Base-by-base conservation (phyloP, 495 filamentous ascomycete genomes). In the Neurospora pannonica region DNA sequence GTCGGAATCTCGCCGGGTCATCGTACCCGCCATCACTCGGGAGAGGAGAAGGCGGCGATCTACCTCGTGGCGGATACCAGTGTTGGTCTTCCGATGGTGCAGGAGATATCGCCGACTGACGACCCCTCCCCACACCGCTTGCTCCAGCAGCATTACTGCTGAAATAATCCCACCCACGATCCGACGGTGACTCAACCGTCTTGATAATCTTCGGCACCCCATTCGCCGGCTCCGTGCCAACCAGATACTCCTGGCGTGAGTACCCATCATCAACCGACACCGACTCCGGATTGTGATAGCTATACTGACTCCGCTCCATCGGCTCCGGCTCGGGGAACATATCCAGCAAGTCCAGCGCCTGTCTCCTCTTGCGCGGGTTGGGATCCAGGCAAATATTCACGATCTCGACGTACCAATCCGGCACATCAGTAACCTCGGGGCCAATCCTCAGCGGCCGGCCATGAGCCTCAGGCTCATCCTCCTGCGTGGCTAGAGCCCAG, bases 391-490 rank as follows among this genome's bases (percentile, higher is more conserved):
- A 87, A n/a, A 79, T 83, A 17, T 83, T 80, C 34, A 86, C 84
- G 28, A 87, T 80, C 34, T 74, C 77, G 21, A 82, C 80, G 71
- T 84, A 87, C 84, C 84, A 87, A 7, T 54, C 60, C 9, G 85
- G 85, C 8, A 85, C 83, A 21, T 83, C 73, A 0, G 54, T 67
- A 40, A 84, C 76, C 15, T 85, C 82, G 5, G 81, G 71, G 3
- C 71, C 78, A 42, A 87, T 78, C 13, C 72, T 78, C 73, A 98
- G 81, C 1, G 96, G 96, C n/a, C 93, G 89, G 54, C 85, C 87
- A 71, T 91, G 88, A 21, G 89, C 86, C 80, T 99, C 96, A 5
- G 96, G 96, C 77, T 99, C 96, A 77, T 98, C 96, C 46, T 94
- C 88, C 75, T 93, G 88, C 76, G 90, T 92, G 4, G 94, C 95